Evolutionary conservation across 805 yeast species (phyloP).

Genomic region (Barnettozyma salicaria): DNA sequence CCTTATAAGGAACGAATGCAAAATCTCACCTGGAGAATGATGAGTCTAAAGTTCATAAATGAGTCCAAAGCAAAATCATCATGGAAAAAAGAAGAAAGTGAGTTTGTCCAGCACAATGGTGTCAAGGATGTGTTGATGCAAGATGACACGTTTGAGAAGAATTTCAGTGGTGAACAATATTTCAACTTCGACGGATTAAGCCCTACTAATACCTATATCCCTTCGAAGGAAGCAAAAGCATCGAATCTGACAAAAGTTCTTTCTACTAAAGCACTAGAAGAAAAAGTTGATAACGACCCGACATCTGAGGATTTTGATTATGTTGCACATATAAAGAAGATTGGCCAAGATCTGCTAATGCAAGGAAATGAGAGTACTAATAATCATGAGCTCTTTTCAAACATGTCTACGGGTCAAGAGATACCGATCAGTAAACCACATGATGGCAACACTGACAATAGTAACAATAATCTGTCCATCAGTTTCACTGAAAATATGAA

Average conservation of each 20-base stretch:
- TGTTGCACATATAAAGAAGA: slow-evolving; percentile 54
- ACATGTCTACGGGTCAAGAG: slow-evolving; percentile 7
- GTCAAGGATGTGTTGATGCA: slow-evolving; percentile 3
- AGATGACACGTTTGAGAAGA: slow-evolving; percentile 1
- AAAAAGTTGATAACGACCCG: slow-evolving; percentile 32
- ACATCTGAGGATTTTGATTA: slow-evolving; percentile 55
- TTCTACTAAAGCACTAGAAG: slow-evolving; percentile 8
- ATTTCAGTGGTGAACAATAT: slow-evolving; percentile 22
- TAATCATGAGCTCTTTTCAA: slow-evolving; percentile 5
- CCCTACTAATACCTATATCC: slow-evolving; percentile 1
- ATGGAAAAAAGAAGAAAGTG: no score
- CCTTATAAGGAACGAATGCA: slow-evolving; percentile 77
- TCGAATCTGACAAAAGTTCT: slow-evolving; percentile 23
- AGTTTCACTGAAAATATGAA: slow-evolving; percentile 4
- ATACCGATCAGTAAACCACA: slow-evolving; percentile 15
- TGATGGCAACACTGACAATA: not conserved
- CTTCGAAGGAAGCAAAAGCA: slow-evolving; percentile 8
- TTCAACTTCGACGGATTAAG: slow-evolving; percentile 14
- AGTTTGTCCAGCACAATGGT: not conserved
- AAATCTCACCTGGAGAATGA: slow-evolving; percentile 83
- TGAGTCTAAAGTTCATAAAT: slow-evolving; percentile 43
- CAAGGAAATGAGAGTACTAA: no score
- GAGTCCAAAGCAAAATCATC: slow-evolving; percentile 3
- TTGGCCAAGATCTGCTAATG: slow-evolving; percentile 37
- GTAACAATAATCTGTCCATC: slow-evolving; percentile 3